These are phyloP conservation scores for Syncephalastrum racemosum DNA, from an alignment of 371 early-diverging fungal genomes.

Conservation along the genomic window DNA sequence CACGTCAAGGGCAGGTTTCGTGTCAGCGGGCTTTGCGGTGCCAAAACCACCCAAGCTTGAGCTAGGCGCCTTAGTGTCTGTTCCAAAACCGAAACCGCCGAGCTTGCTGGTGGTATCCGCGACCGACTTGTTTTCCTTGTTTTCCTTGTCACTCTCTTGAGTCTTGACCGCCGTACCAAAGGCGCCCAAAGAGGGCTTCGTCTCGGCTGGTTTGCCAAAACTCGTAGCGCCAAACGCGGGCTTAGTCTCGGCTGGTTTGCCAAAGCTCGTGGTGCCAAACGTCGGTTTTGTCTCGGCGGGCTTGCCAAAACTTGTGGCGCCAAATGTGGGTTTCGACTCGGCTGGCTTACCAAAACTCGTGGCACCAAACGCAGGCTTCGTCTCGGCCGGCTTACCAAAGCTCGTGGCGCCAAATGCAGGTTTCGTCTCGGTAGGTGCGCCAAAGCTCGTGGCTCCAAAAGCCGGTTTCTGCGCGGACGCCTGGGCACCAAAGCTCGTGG, in stretches of 20 bases:
- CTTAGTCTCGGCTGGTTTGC: conserved; percentile 1
- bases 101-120: too few species aligned
- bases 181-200: neutral
- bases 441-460: conserved; percentile 24
- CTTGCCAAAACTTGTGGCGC: neutral
- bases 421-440: conserved; percentile 15
- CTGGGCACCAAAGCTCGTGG: conserved; percentile 12
- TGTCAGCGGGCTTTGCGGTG: neutral
- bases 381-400: conserved; percentile 1
- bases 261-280: conserved; percentile 9
- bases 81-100: neutral
- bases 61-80: neutral
- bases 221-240: neutral
- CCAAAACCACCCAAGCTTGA: conserved; percentile 9
- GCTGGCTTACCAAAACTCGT: conserved; percentile 13
- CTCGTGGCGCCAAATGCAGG: conserved; percentile 21
- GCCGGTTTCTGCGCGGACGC: conserved; percentile 12
- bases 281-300: neutral
- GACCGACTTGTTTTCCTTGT: neutral
- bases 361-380: conserved; percentile 2
- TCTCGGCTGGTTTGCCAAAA: neutral
- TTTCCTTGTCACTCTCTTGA: neutral
- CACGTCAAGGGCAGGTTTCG: neutral
- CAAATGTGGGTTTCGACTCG: conserved; percentile 2
- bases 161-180: neutral